phyloP scores from a whole-genome alignment of 129 eudicot species.

The Centrapalus pauciflorus region DNA sequence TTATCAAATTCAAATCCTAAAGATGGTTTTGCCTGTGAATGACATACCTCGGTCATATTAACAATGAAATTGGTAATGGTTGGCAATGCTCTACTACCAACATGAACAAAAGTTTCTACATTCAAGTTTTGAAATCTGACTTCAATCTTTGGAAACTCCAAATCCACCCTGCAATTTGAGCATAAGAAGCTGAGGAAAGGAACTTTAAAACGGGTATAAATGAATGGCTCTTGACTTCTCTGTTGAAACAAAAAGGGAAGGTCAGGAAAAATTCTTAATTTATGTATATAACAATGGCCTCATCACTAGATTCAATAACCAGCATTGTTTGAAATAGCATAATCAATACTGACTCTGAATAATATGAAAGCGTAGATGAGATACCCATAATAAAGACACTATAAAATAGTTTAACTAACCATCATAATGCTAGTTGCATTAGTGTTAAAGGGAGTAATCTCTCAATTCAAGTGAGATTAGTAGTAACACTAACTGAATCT shows the following conservation, averaged over 20 bases:
- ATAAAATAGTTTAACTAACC: not conserved
- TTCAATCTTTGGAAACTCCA: slow-evolving; percentile 90
- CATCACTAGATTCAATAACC: not conserved
- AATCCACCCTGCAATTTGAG: slow-evolving; percentile 68
- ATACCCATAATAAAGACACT: not conserved
- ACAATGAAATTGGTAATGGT: slow-evolving; percentile 83
- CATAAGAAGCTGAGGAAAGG: not conserved
- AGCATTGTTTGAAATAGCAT: not conserved
- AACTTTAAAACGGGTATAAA: not conserved
- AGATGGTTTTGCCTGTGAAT: not conserved
- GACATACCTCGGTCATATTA: slow-evolving; percentile 88
- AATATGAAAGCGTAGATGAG: slow-evolving; percentile 1
- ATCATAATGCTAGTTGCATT: not conserved
- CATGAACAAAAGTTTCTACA: slow-evolving; percentile 73
- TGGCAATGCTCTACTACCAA: slow-evolving; percentile 96
- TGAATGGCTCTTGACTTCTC: slow-evolving; percentile 1
- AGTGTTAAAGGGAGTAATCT: not conserved
- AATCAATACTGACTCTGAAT: not conserved
- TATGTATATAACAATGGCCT: not conserved
- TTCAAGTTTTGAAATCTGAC: slow-evolving; percentile 74
- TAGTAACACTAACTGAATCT: not conserved
- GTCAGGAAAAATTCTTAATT: not conserved
- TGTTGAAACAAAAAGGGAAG: not conserved
- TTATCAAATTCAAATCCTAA: not conserved
- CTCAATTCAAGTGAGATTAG: not conserved